Base-by-base conservation (phyloP, 192 early-diverging fungal species). In the Umbelopsis sp. region DNA sequence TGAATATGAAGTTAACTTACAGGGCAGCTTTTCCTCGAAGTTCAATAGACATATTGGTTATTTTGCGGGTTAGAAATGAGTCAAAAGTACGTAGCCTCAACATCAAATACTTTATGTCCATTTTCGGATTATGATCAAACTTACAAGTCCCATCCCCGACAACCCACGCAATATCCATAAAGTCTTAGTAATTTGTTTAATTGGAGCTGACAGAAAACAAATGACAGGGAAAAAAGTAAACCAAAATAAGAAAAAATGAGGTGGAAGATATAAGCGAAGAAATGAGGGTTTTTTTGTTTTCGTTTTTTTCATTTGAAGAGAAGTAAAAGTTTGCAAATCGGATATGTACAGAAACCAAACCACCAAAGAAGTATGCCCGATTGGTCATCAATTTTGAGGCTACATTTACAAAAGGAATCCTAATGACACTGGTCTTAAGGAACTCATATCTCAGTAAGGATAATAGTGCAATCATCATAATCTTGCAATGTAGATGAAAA, bases 381-480 rank as follows among this genome's bases (percentile, higher is more conserved):
- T 27, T 33, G 15, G 53, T 33, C 16, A 27, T 35, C 27, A 22
- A 35, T 35, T 18, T 27, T 15, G 25, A 25, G 55, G 15, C 25
- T 61, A 61, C 55, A 61, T 61, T 61, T 61, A 61, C 55, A 61
- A 61, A 35, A 35, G 55, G 18, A 35, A 49, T 49, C 15, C 48
- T 49, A 49, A 21, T 49, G 48, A 49, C 15, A 49, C 3, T 20
- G 48, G 15, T 49, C 48, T 41, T 41, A 41, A 41, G 5, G 10
- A 52, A 18, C 22, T 61, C 69, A 77, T 55, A 78, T 75, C 51
- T 76, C 79, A 23, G 85, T 74, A 4, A 87, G 71, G 27, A 87
- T 78, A 37, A 82, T 78, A 10, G 85, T 87, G 73, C 84, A 87
- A 70, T 87, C 85, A 68, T 87, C 85, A 68, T 85, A 87, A 53